Evolutionary conservation across 441 rosid genomes (phyloP), one percentile per base, ranked within the genome.

Genomic region (Raphanus hybrid): DNA sequence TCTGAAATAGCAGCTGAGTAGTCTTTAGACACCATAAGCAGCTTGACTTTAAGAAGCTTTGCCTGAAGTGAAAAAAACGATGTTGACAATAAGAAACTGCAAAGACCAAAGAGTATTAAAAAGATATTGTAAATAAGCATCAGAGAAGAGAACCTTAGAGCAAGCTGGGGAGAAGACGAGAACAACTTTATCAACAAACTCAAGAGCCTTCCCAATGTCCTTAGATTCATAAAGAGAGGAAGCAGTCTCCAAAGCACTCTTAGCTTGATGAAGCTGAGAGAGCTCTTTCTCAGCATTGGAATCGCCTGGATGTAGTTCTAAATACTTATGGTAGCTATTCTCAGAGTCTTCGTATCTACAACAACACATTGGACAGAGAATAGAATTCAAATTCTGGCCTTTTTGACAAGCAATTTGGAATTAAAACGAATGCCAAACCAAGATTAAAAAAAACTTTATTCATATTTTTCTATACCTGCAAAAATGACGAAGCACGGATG

Each of bases 271-370:
- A 63, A 91, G 82, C 73, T 96, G 99, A 81, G 96, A 91, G 61
- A 96, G 97, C 83, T 96, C 98, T 83, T 92, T 96, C 70, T 93
- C 94, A 4, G 96, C 97, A 67, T 79, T 79, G 0, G 84, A 75
- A 79, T 92, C 85, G 73, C 92, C 88, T 14, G 97, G 94, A 75
- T 82, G 89, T 32, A 86, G 76, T 84, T 91, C 93, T 78, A 96
- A 76, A 80, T 85, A 86, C 75, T 86, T 89, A 34, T 71, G 89
- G 75, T 93, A 96, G 77, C 84, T 89, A 75, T 64, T 63, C 72
- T 96, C 99, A 59, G 98, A 90, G 73, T 91, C 97, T 78, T 92
- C 93, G 74, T 89, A 96, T 85, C 98, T 96, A 84, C 81, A 85
- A 69, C 68, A n/a, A n/a, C n/a, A n/a, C n/a, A n/a, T n/a, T n/a